Evolutionary conservation across 306 rosid genomes (phyloP).

Genomic region (Astragalus glycyphyllos): DNA sequence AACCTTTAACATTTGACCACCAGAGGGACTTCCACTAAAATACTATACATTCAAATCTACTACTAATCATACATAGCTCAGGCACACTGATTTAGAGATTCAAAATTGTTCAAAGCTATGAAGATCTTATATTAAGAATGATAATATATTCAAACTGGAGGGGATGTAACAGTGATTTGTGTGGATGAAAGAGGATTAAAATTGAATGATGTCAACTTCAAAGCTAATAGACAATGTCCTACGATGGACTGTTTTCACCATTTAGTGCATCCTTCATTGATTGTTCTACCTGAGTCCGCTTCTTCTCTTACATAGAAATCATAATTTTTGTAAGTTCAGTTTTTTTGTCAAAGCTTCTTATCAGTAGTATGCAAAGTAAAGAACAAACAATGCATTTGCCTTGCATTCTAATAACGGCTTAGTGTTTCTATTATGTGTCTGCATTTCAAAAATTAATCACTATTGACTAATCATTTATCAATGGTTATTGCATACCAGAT

Average conservation of each 20-base stretch:
- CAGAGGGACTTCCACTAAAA: no score
- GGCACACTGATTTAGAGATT: neutral
- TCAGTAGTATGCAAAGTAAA: neutral
- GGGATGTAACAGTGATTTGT: neutral
- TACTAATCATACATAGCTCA: neutral
- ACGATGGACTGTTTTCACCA: no score
- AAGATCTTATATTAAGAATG: neutral
- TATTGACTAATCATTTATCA: conserved; percentile 2
- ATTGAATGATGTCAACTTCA: no score
- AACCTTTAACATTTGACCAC: no score
- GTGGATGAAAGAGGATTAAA: neutral
- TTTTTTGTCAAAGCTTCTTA: neutral
- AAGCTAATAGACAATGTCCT: no score
- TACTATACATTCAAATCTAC: neutral
- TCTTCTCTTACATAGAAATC: no score
- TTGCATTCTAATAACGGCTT: neutral
- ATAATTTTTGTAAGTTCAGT: neutral
- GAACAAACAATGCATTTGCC: neutral
- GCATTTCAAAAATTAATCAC: conserved; percentile 7
- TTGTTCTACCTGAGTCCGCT: no score
- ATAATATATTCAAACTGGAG: neutral
- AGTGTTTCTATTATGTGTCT: neutral
- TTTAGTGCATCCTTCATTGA: no score
- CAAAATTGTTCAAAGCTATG: neutral
- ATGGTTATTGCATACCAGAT: neutral